Conservation (phyloP, 2,329 filamentous ascomycete species). For the Cladorrhinum sp. region DNA sequence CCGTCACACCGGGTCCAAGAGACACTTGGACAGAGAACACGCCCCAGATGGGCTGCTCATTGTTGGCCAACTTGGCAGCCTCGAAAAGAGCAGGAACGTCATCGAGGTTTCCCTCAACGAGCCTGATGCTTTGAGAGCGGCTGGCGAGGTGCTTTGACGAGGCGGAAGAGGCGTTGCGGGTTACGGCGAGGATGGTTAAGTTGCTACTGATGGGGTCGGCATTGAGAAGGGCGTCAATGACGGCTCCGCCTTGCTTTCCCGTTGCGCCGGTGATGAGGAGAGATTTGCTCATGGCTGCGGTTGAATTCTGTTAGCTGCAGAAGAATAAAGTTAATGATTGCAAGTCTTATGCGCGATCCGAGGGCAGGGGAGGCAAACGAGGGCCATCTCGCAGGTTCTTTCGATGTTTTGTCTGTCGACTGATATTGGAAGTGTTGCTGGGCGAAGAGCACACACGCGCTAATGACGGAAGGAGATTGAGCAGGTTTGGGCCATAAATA, state of each 20-base stretch:
- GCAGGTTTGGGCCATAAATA: neutral
- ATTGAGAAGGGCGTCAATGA: conserved; percentile 41
- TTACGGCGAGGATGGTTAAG: conserved; percentile 53
- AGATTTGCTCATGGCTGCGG: conserved; percentile 30
- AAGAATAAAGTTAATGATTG: neutral
- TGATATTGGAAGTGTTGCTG: neutral
- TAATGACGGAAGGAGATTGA: neutral
- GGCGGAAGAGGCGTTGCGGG: conserved; percentile 48
- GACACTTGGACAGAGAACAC: conserved; percentile 55
- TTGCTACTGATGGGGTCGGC: conserved; percentile 12
- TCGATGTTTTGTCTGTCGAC: too few species aligned
- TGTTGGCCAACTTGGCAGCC: conserved; percentile 5
- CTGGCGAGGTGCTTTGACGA: conserved; percentile 46
- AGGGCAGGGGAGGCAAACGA: neutral
- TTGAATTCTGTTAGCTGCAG: neutral
- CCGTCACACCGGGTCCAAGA: conserved; percentile 34
- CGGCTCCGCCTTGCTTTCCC: conserved; percentile 46
- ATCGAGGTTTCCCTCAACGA: conserved; percentile 25
- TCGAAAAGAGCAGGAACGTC: conserved; percentile 20
- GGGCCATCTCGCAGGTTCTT: too few species aligned
- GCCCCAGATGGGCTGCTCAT: conserved; percentile 46
- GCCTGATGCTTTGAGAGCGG: conserved; percentile 40
- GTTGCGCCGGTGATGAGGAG: conserved; percentile 47
- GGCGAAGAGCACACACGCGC: neutral
- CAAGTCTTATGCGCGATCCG: neutral